Evolutionary conservation across 306 rosid species (phyloP), one percentile per base, ranked within the genome.

Genomic region (Vigna unguiculata): DNA sequence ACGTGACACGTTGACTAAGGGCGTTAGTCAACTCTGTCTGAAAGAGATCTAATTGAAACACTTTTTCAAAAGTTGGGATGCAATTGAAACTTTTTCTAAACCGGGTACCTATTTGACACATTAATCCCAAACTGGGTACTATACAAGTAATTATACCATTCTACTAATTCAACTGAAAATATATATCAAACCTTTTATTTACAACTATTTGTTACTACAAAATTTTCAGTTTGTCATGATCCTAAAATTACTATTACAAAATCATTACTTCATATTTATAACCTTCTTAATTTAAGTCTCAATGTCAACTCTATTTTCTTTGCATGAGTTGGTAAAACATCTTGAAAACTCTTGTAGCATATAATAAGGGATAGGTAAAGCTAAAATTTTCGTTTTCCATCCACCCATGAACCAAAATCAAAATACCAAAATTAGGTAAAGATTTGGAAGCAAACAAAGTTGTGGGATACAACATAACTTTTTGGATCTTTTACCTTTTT

Each of bases 291-390:
- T 21, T 9, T 5, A 25, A 9, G 62, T 54, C 67, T 53, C 79
- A 19, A 24, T 32, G 65, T 53, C 52, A 54, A 54, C 6, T 63
- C 75, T 21, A 32, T 65, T 32, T 46, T n/a, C n/a, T 58, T 66
- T 40, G 47, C 53, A 19, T 7, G 14, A 47, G 14, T 74, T 45
- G 61, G 57, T 63, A 79, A 71, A 63, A 22, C 74, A 48, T 28
- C 62, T 80, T 64, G 43, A 54, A 72, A 52, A 52, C 49, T 9
- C 71, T 60, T 59, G 58, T 59, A 58, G 52, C 46, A 30, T 11
- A 8, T 10, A 11, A 41, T 16, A 11, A 41, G 25, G 43, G 30
- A 46, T 10, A 10, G 38, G n/a, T n/a, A n/a, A 45, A 16, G 43
- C 13, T 30, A 51, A 49, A 70, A 15, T 43, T 34, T 34, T 7